A percentile compares a stretch with the other conserved stretches of the same genome.
phyloP scores from a whole-genome alignment of 768 basidiomycete genomes.

The Lactifluus piperatus region DNA sequence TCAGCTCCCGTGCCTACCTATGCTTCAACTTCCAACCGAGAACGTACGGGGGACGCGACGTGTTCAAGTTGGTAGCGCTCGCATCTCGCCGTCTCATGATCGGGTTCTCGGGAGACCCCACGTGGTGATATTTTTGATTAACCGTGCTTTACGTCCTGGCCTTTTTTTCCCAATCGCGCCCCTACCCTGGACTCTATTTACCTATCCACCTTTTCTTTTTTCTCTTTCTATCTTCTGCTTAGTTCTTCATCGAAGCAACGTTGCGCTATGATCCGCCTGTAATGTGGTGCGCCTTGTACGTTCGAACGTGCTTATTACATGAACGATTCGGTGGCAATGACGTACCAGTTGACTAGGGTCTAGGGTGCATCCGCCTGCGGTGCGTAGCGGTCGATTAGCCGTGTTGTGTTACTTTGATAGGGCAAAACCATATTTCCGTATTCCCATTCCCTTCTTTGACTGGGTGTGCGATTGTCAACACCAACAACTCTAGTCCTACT shows the following conservation, averaged over 20 bases:
- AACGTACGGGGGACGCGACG: neutral
- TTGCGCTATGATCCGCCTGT: neutral
- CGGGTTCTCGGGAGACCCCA: neutral
- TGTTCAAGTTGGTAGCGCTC: neutral
- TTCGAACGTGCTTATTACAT: neutral
- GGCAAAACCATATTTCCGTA: neutral
- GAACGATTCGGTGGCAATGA: neutral
- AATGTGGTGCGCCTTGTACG: neutral
- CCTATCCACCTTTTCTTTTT: neutral
- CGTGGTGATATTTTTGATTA: slow-evolving; percentile 2
- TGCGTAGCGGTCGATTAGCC: neutral
- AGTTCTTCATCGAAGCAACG: neutral
- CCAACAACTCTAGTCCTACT: neutral
- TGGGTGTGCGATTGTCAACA: neutral
- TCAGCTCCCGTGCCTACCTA: slow-evolving; percentile 17
- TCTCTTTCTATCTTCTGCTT: neutral
- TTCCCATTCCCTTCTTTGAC: neutral
- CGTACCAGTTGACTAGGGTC: neutral
- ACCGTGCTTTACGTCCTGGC: neutral
- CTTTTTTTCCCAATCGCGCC: neutral
- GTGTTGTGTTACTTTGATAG: neutral
- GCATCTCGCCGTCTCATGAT: neutral
- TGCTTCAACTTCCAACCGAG: neutral
- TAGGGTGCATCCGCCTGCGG: neutral
- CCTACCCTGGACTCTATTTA: neutral